Base-by-base conservation (phyloP, 306 rosid species). In the Gastrolobium villosum region DNA sequence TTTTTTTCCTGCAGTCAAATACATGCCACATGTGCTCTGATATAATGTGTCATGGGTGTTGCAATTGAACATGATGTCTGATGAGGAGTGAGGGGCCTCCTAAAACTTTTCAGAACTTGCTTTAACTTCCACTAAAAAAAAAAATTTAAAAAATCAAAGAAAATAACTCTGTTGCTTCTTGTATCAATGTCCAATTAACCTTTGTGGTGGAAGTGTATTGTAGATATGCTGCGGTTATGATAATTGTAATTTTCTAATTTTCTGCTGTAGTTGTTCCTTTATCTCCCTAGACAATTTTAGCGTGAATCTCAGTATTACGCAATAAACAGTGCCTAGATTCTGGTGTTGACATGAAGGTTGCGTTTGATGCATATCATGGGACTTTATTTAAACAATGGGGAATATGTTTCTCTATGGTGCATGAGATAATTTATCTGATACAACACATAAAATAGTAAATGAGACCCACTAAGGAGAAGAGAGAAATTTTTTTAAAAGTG, bases 251-350 rank as follows among this genome's bases (percentile, higher is more conserved):
- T 74, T 52, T 76, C 78, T 52, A 62, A 5, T 13, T 70, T 41
- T 61, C 20, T 76, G 13, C 53, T 70, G 44, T 62, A 49, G 52
- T 44, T 59, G 46, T 32, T 65, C 41, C 43, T 70, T 54, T 72
- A 54, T 56, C 46, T 41, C 6, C 14, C 77, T 46, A 7, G 41
- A 65, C 64, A 48, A 30, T 26, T 56, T 52, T 62, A 20, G 48
- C 62, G 28, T n/a, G 69, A 44, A 35, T 44, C 13, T 76, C 11
- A 7, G 7, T 32, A n/a, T 11, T 60, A 45, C 40, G 45, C 28
- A 7, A 30, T 36, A 7, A n/a, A 59, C 6, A 6, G 5, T 15
- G 62, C 9, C 54, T 41, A 2, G 31, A 50, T 52, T 65, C 20
- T 82, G 70, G 53, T 48, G 13, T 43, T 55, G 41, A 37, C 71